Percentiles rank a stretch among this genome's conserved stretches.
Conservation (phyloP, 2,329 filamentous ascomycete genomes). For the Fusarium sp. region DNA sequence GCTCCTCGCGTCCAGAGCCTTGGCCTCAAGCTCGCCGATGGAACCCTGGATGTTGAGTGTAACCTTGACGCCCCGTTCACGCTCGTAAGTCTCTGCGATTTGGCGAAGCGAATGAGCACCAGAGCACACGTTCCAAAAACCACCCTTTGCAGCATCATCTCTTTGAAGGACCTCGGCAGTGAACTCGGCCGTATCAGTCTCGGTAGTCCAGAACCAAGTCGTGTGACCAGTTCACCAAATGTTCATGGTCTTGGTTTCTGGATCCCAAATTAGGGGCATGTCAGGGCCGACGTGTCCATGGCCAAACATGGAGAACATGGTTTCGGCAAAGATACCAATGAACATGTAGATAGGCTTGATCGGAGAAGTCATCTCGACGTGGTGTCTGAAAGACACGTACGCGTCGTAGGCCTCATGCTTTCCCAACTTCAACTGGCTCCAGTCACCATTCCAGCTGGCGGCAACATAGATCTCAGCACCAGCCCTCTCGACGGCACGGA, state of each 20-base stretch:
- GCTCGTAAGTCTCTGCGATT: neutral
- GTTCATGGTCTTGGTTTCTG: neutral
- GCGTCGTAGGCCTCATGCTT: neutral
- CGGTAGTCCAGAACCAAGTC: neutral
- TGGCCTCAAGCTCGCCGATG: neutral
- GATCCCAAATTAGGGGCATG: neutral
- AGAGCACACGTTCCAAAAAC: neutral
- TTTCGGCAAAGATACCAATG: neutral
- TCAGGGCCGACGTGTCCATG: neutral
- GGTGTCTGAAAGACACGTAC: neutral
- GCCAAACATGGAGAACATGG: neutral
- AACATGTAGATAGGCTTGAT: neutral
- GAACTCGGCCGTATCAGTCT: neutral
- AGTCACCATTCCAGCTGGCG: neutral
- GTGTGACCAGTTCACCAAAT: neutral
- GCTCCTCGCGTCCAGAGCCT: neutral
- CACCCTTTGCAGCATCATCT: neutral
- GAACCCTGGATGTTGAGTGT: neutral
- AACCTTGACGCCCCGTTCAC: neutral
- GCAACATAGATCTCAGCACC: neutral
- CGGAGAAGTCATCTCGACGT: neutral
- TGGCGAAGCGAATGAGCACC: neutral
- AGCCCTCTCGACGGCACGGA: neutral
- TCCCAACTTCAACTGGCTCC: neutral
- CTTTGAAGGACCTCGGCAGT: neutral